These are phyloP conservation scores for Scenedesmus sp. DNA, from an alignment of 163 green algal genomes.

Conservation along the genomic window DNA sequence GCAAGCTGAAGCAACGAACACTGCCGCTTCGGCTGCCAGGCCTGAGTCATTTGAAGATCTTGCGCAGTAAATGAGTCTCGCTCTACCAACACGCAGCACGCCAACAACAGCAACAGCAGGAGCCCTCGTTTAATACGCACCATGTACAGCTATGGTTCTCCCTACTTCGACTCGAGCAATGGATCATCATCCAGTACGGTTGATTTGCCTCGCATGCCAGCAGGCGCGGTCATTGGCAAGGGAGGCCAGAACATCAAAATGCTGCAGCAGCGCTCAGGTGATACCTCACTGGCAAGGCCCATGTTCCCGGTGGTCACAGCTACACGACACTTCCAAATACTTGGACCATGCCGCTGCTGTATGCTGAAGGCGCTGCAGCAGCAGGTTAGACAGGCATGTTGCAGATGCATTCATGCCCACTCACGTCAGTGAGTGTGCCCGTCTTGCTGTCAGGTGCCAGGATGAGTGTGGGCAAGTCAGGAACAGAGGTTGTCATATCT, in stretches of 20 bases:
- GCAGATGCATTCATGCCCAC: background rate
- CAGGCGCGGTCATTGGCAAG: conserved; percentile 29
- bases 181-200: background rate
- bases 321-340: background rate
- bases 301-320: background rate
- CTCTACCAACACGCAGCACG: background rate
- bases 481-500: background rate
- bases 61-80: background rate
- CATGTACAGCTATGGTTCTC: background rate
- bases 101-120: background rate
- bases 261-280: conserved; percentile 36
- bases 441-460: background rate
- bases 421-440: background rate
- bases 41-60: background rate
- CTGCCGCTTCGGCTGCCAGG: too few species aligned
- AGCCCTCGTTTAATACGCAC: background rate
- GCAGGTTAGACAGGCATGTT: background rate
- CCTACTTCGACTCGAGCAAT: background rate
- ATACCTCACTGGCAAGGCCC: background rate
- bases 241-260: conserved; percentile 32
- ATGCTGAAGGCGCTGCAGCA: background rate
- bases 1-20: too few species aligned
- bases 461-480: background rate
- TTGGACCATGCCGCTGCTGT: background rate
- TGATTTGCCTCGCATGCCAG: conserved; percentile 13